phyloP scores from a whole-genome alignment of 2,329 filamentous ascomycete genomes.

The Penicillium hordei region DNA sequence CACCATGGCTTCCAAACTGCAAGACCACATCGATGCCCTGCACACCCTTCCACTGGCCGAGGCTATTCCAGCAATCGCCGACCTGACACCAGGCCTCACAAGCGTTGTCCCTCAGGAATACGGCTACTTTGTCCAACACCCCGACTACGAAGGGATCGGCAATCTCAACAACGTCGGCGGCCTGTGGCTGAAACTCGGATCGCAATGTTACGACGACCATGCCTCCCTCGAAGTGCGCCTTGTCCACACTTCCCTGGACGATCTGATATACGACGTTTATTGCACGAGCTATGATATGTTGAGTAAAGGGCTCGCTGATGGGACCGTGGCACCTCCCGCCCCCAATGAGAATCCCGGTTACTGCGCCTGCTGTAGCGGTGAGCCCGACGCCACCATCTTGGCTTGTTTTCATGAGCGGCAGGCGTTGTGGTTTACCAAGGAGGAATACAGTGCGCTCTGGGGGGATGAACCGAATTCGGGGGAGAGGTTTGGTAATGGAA shows the following conservation, averaged over 20 bases:
- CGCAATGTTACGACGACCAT: conserved; percentile 16
- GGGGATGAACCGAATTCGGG: conserved; percentile 11
- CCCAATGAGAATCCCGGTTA: not conserved
- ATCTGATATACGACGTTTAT: conserved; percentile 17
- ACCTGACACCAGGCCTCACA: conserved; percentile 16
- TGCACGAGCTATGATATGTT: not conserved
- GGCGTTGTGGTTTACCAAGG: conserved; percentile 17
- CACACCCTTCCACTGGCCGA: conserved; percentile 7
- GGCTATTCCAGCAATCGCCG: conserved; percentile 12
- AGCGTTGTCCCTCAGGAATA: conserved; percentile 12
- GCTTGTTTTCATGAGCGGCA: conserved; percentile 10
- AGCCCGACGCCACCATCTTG: conserved; percentile 20
- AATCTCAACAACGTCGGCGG: conserved; percentile 19
- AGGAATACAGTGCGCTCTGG: conserved; percentile 18
- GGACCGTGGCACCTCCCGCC: conserved; percentile 6
- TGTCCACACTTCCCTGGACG: conserved; percentile 15
- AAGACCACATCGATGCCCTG: conserved; percentile 16
- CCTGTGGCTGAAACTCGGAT: conserved; percentile 12
- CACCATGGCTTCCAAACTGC: conserved; percentile 1
- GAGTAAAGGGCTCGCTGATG: not conserved
- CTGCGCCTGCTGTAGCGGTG: conserved; percentile 23
- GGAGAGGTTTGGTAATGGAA: not conserved
- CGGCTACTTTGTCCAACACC: conserved; percentile 14
- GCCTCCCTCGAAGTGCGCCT: conserved; percentile 21
- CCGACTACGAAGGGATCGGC: conserved; percentile 14